phyloP scores from a whole-genome alignment of 2,329 filamentous ascomycete genomes.

The Colletotrichum nymphaeae region DNA sequence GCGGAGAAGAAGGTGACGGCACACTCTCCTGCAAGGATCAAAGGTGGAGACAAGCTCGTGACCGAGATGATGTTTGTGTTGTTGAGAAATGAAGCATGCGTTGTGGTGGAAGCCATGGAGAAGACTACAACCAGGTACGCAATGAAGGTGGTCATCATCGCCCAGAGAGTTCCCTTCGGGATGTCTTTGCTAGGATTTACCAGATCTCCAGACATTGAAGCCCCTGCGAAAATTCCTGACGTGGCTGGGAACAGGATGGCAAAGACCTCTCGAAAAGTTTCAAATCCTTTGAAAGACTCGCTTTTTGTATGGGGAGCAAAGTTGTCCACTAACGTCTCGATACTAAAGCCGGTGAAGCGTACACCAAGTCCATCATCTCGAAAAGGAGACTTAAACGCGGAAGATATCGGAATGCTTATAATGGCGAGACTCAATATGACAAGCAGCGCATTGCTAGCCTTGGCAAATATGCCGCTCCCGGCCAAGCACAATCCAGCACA shows the following conservation, averaged over 20 bases:
- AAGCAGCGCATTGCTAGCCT: constrained; percentile 82
- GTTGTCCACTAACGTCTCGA: constrained; percentile 78
- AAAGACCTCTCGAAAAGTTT: constrained; percentile 84
- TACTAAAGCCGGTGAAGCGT: constrained; percentile 81
- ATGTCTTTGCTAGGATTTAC: constrained; percentile 87
- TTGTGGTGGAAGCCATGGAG: constrained; percentile 81
- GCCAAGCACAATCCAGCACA: constrained; percentile 83
- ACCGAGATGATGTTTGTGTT: constrained; percentile 85
- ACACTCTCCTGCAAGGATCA: constrained; percentile 85
- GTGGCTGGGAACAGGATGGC: constrained; percentile 83
- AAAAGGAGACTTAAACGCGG: constrained; percentile 76
- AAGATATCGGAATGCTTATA: constrained; percentile 85
- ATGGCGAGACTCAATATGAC: constrained; percentile 78
- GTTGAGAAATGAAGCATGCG: constrained; percentile 76
- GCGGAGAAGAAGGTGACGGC: constrained; percentile 87
- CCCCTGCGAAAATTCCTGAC: constrained; percentile 74
- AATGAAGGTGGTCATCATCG: constrained; percentile 79
- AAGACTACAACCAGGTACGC: constrained; percentile 82
- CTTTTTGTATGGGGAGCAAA: constrained; percentile 76
- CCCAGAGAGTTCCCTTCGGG: constrained; percentile 84
- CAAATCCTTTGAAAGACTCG: constrained; percentile 69
- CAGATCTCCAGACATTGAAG: constrained; percentile 90
- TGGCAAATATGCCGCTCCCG: constrained; percentile 83
- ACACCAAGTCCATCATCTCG: constrained; percentile 70
- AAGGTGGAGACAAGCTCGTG: constrained; percentile 78